These are phyloP conservation scores for Ophidiomyces ophidiicola DNA, from an alignment of 2,329 filamentous ascomycete genomes.

Conservation along the genomic window DNA sequence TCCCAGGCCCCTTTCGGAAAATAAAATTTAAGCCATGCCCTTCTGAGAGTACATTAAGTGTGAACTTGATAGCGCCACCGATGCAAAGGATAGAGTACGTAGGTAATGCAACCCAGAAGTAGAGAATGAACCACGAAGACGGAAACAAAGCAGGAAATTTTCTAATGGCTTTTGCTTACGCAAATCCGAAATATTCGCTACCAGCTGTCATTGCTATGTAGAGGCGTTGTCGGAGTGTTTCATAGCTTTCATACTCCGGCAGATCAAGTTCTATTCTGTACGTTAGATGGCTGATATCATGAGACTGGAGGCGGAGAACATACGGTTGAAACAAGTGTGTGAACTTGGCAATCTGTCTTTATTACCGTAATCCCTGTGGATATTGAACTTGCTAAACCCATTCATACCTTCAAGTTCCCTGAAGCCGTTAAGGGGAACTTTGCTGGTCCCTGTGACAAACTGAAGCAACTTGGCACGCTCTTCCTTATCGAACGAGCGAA, in stretches of 20 bases:
- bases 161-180: slow-evolving; percentile 41
- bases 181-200: slow-evolving; percentile 95
- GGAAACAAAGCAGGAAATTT: slow-evolving; percentile 1
- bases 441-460: slow-evolving; percentile 96
- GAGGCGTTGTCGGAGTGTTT: slow-evolving; percentile 71
- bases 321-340: slow-evolving; percentile 98
- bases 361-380: slow-evolving; percentile 92
- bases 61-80: slow-evolving; percentile 13
- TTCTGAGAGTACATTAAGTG: slow-evolving; percentile 14
- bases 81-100: slow-evolving; percentile 12
- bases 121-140: slow-evolving; percentile 10
- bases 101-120: slow-evolving; percentile 14
- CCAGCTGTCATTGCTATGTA: slow-evolving; percentile 96
- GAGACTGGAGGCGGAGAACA: slow-evolving; percentile 35
- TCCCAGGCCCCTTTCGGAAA: slow-evolving; percentile 8
- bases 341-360: slow-evolving; percentile 92
- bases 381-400: slow-evolving; percentile 94
- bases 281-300: slow-evolving; percentile 24
- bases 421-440: slow-evolving; percentile 96
- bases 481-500: slow-evolving; percentile 96
- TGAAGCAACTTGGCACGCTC: slow-evolving; percentile 93
- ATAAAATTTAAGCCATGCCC: slow-evolving; percentile 10
- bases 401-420: slow-evolving; percentile 99
- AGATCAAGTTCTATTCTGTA: slow-evolving; percentile 70
- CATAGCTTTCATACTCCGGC: slow-evolving; percentile 95